Evolutionary conservation across 441 rosid genomes (phyloP), one percentile per base, ranked within the genome.

Genomic region (Adansonia madagascariensis): DNA sequence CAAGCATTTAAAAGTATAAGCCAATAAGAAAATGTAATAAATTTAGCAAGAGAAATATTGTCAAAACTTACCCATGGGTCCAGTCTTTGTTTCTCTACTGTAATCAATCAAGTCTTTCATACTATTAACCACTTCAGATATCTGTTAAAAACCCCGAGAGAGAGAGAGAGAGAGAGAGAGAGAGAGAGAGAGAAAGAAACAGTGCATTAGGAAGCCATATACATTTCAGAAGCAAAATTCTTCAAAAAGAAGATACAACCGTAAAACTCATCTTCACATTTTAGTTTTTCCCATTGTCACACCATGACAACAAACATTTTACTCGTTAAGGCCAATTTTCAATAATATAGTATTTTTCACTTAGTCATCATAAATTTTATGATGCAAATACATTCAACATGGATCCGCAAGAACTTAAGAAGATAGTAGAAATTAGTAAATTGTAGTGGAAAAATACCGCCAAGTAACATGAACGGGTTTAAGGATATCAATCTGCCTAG

Each of bases 21-120:
- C 53, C 75, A 7, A 18, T 20, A 18, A 39, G 43, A 8, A 46
- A 64, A 39, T 31, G 9, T 24, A 22, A 77, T 10, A 56, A 56
- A 43, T 59, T 57, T 73, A 43, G 76, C 56, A 46, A 57, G 20
- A 14, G 27, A 71, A 74, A 75, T 14, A 46, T 53, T 12, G 12
- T 47, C 35, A 49, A 79, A 70, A 80, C 95, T 87, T 88, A 96
- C 99, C 99, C 86, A 94, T 93, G 18, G 99, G 99, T 79, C 99
- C 98, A 17, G 89, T 90, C 75, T 89, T 85, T 22, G 95, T 93
- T 88, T 91, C 93, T 78, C 91, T 87, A 85, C 98, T 94, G 83
- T 91, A 93, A 86, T 94, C 99, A 85, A 97, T 97, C 88, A 97
- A 87, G 85, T 97, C 99, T 80, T 97, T 97, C 99, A 97, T 97